Conservation (phyloP, 2,329 filamentous ascomycete genomes). For the Laburnicola sp. region DNA sequence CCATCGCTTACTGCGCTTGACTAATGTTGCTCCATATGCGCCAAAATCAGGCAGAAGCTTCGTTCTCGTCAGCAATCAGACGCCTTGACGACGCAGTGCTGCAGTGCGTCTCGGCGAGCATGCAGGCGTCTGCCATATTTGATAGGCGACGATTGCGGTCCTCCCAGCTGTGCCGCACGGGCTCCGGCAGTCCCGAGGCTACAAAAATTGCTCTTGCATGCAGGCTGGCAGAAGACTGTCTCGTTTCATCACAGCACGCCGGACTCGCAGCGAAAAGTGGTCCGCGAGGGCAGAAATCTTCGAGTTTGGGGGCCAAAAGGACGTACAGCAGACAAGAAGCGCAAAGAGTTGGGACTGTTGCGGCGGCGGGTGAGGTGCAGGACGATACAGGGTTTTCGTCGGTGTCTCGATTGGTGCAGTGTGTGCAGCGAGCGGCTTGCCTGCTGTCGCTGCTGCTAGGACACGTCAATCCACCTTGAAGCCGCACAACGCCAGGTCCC, state of each 20-base stretch:
- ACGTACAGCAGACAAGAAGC: constrained; percentile 16
- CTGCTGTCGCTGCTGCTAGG: constrained; percentile 30
- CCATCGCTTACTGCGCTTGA: constrained; percentile 28
- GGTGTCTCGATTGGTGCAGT: constrained; percentile 36
- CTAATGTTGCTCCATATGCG: constrained; percentile 22
- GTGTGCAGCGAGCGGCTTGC: constrained; percentile 20
- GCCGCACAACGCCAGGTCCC: constrained; percentile 26
- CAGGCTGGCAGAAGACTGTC: background rate
- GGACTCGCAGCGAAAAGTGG: constrained; percentile 16
- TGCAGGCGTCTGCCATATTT: constrained; percentile 8
- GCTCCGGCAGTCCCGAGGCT: constrained; percentile 5
- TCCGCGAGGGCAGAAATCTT: constrained; percentile 14
- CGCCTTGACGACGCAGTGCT: constrained; percentile 16
- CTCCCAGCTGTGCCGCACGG: constrained; percentile 19
- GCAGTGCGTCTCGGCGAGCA: constrained; percentile 19
- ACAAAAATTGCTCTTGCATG: constrained; percentile 13
- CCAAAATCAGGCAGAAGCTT: constrained; percentile 15
- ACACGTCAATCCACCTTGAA: constrained; percentile 41
- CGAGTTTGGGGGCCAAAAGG: constrained; percentile 36
- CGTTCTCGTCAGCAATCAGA: constrained; percentile 17
- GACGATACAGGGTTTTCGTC: constrained; percentile 34
- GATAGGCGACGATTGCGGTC: constrained; percentile 11
- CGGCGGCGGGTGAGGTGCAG: constrained; percentile 38
- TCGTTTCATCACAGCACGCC: constrained; percentile 14
- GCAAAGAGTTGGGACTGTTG: constrained; percentile 24